Evolutionary conservation across 2,329 filamentous ascomycete genomes (phyloP).

Genomic region (Ophiocordyceps robertsii): DNA sequence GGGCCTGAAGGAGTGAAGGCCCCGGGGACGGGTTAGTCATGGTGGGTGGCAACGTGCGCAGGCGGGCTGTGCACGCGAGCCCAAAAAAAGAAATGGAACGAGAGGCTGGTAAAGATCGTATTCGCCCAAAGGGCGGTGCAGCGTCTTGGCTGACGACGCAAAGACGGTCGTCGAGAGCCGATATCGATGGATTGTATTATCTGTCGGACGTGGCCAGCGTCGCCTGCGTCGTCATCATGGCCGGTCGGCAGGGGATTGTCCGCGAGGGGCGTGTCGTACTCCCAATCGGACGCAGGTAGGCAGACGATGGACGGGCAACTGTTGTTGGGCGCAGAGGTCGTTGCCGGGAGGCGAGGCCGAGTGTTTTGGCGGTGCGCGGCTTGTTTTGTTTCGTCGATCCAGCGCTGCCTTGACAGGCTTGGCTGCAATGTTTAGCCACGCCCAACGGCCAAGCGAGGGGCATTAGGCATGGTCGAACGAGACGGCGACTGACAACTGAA

Average conservation of each 20-base stretch:
- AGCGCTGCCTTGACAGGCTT: background rate
- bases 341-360: background rate
- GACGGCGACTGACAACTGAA: conserved; percentile 1
- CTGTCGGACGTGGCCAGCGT: background rate
- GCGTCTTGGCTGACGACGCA: background rate
- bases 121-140: conserved; percentile 1
- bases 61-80: conserved; percentile 10
- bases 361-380: background rate
- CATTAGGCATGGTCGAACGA: conserved; percentile 9
- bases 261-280: background rate
- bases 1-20: conserved; percentile 25
- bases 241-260: background rate
- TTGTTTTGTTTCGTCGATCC: conserved; percentile 3
- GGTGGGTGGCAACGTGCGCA: conserved; percentile 7
- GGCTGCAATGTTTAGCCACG: conserved; percentile 4
- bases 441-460: conserved; percentile 3
- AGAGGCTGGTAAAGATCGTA: conserved; percentile 7
- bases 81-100: background rate
- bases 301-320: background rate
- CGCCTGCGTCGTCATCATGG: conserved; percentile 2
- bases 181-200: background rate
- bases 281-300: background rate
- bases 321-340: background rate
- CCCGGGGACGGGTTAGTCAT: conserved; percentile 21
- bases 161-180: background rate